These are phyloP conservation scores for Rhodotorula sp. DNA, from an alignment of 1,284 basidiomycete species.

Conservation along the genomic window DNA sequence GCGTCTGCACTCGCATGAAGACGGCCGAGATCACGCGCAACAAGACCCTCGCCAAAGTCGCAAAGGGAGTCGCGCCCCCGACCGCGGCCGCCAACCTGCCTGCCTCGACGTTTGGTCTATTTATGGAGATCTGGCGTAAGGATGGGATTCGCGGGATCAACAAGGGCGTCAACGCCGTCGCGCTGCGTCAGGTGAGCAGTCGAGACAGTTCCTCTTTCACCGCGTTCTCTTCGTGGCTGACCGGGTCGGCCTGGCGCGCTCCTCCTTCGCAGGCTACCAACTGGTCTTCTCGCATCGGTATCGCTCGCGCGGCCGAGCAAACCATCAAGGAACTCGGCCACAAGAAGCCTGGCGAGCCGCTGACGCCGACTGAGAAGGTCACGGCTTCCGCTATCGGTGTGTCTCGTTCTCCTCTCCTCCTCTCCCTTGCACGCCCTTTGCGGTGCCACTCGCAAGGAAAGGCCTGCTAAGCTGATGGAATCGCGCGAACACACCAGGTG, in stretches of 20 bases:
- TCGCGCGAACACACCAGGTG: slow-evolving; percentile 51
- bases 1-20: slow-evolving; percentile 44
- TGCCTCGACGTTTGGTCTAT: slow-evolving; percentile 72
- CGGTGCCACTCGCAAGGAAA: no score
- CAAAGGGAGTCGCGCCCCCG: slow-evolving; percentile 5
- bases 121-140: slow-evolving; percentile 84
- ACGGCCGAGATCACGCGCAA: slow-evolving; percentile 91
- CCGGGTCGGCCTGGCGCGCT: no score
- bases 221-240: background rate
- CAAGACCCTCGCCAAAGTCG: slow-evolving; percentile 65
- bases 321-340: slow-evolving; percentile 72
- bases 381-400: slow-evolving; percentile 72
- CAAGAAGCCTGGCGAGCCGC: slow-evolving; percentile 65
- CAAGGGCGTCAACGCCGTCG: slow-evolving; percentile 99
- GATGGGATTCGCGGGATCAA: slow-evolving; percentile 95
- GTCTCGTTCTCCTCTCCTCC: background rate
- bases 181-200: slow-evolving; percentile 75
- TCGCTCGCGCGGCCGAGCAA: slow-evolving; percentile 66
- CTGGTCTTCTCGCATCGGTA: slow-evolving; percentile 25
- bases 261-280: background rate
- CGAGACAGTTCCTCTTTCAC: slow-evolving; percentile 59
- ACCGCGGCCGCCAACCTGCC: background rate
- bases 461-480: no score
- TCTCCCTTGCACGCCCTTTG: background rate
- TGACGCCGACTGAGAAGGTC: slow-evolving; percentile 81